Conservation (phyloP, 345 rosid genomes). For the thale cress (Arabidopsis thaliana) region DNA sequence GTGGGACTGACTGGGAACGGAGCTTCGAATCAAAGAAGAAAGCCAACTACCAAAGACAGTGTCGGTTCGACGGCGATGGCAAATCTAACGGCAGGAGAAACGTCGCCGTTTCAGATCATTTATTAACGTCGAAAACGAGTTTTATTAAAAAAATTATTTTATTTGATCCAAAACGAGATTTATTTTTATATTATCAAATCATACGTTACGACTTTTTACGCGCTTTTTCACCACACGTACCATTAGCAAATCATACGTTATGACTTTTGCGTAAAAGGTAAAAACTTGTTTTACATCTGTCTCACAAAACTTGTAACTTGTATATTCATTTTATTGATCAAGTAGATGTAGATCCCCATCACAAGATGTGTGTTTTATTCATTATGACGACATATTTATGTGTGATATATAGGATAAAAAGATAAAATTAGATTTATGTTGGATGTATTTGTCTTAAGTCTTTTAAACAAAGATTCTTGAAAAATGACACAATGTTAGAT, state of each 20-base stretch:
- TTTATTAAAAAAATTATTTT: not conserved
- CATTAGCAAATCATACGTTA: not conserved
- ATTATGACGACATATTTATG: not conserved
- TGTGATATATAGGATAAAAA: not conserved
- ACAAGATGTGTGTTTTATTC: conserved; percentile 8
- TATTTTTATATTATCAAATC: conserved; percentile 14
- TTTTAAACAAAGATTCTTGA: conserved; percentile 14
- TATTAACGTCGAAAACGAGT: conserved; percentile 17
- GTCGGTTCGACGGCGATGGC: conserved; percentile 53
- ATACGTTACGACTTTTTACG: conserved; percentile 31
- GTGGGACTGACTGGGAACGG: conserved; percentile 33
- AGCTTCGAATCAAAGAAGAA: conserved; percentile 46
- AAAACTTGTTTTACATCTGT: not conserved
- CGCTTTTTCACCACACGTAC: conserved; percentile 34
- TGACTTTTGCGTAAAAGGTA: not conserved
- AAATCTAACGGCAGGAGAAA: conserved; percentile 52
- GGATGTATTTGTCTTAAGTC: conserved; percentile 8
- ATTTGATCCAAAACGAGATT: not conserved
- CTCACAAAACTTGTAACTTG: conserved; percentile 6
- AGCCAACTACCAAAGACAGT: conserved; percentile 37
- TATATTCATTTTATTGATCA: conserved; percentile 5
- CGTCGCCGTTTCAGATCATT: conserved; percentile 44
- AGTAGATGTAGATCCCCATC: not conserved
- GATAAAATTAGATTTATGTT: not conserved
- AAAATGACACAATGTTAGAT: conserved; percentile 24